Conservation (phyloP, 2,329 filamentous ascomycete species). For the Alternaria sp. region DNA sequence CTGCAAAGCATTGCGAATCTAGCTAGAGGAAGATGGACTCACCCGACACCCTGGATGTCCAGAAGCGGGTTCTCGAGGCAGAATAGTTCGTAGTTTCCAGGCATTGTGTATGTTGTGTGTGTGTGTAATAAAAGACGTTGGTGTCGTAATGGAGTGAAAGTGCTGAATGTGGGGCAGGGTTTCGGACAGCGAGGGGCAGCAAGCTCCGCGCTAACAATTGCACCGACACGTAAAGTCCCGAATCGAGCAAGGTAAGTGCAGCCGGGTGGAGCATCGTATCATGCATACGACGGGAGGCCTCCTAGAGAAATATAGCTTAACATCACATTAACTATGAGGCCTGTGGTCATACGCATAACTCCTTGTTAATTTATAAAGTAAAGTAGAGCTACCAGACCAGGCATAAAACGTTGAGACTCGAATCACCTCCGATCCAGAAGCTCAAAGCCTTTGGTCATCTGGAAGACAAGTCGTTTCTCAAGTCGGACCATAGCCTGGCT, state of each 20-base stretch:
- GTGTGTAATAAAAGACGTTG: constrained; percentile 8
- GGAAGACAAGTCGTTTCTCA: neutral
- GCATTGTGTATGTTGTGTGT: constrained; percentile 62
- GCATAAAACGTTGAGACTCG: neutral
- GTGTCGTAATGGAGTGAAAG: constrained; percentile 21
- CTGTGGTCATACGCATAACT: neutral
- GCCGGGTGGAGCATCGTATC: constrained; percentile 4
- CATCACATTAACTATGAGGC: neutral
- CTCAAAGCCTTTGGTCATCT: neutral
- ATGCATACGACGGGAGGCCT: neutral
- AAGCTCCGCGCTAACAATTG: constrained; percentile 20
- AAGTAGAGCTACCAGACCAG: neutral
- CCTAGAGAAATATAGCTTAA: neutral
- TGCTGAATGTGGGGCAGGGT: constrained; percentile 25
- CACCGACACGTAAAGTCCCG: neutral
- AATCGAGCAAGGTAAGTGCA: constrained; percentile 3
- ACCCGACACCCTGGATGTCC: constrained; percentile 87
- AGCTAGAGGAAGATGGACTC: constrained; percentile 32
- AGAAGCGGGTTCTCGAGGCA: constrained; percentile 98
- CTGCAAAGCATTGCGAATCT: neutral
- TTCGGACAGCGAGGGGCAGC: constrained; percentile 21
- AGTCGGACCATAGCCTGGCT: neutral
- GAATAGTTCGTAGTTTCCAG: constrained; percentile 87
- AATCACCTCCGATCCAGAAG: neutral
- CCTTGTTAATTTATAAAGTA: neutral